Percentiles rank a stretch among this genome's conserved stretches.
phyloP scores from a whole-genome alignment of 192 early-diverging fungal genomes.

The Funneliformis geosporum region DNA sequence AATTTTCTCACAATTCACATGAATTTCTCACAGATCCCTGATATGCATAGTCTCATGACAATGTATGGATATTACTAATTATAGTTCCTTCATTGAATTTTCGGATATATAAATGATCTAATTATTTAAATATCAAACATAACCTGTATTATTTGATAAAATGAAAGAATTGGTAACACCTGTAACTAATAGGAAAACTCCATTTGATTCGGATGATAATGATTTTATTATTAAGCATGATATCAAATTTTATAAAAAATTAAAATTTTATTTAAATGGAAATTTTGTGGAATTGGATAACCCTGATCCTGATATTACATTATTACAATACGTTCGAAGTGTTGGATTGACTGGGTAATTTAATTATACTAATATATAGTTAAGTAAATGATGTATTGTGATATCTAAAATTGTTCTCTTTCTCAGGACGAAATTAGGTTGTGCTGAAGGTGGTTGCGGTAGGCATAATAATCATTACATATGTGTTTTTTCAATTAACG shows the following conservation, averaged over 20 bases:
- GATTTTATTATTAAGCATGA: neutral
- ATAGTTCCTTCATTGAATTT: too few relatives aligned
- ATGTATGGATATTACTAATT: too few relatives aligned
- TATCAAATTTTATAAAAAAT: slow-evolving; percentile 31
- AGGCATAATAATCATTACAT: slow-evolving; percentile 10
- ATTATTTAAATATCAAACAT: too few relatives aligned
- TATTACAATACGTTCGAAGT: slow-evolving; percentile 67
- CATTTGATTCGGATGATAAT: neutral
- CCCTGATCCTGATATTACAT: slow-evolving; percentile 64
- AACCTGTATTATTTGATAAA: neutral
- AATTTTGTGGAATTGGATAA: slow-evolving; percentile 51
- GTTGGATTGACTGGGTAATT: slow-evolving; percentile 57
- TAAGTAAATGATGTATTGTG: neutral
- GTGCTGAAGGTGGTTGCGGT: slow-evolving; percentile 76
- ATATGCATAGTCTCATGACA: too few relatives aligned
- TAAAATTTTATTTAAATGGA: slow-evolving; percentile 67
- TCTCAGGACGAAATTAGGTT: slow-evolving; percentile 74
- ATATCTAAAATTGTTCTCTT: neutral
- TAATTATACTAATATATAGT: neutral
- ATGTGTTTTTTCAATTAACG: neutral
- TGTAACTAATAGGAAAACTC: neutral
- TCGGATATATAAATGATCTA: too few relatives aligned
- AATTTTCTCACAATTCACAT: too few relatives aligned
- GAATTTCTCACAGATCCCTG: too few relatives aligned
- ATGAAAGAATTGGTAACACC: neutral